These are phyloP conservation scores for Peniophora sp. DNA, from an alignment of 1,284 basidiomycete genomes.

Conservation along the genomic window DNA sequence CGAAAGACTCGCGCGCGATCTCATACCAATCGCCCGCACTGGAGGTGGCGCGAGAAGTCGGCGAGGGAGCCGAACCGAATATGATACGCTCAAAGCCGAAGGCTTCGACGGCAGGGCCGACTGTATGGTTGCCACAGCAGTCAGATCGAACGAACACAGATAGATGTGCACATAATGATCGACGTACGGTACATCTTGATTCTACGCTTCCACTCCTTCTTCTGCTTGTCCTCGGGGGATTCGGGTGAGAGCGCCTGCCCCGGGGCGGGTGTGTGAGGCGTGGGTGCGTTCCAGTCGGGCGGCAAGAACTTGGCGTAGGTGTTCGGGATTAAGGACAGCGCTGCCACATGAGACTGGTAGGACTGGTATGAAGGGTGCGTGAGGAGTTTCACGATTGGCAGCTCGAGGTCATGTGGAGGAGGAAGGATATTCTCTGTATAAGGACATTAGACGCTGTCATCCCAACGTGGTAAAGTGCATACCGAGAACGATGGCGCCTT, in stretches of 20 bases:
- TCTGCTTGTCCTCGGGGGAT: constrained; percentile 41
- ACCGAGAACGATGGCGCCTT: constrained; percentile 69
- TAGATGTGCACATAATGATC: background rate
- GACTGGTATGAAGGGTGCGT: constrained; percentile 65
- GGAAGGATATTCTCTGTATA: constrained; percentile 72
- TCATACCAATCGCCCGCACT: constrained; percentile 72
- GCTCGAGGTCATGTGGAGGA: constrained; percentile 67
- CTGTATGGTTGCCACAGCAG: constrained; percentile 25
- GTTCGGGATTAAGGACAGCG: constrained; percentile 70
- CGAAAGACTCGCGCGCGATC: constrained; percentile 68
- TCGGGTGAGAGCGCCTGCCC: constrained; percentile 21
- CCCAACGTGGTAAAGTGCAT: constrained; percentile 22
- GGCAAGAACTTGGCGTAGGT: constrained; percentile 75
- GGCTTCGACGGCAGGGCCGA: constrained; percentile 68
- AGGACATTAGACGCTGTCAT: constrained; percentile 5
- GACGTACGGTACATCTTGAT: constrained; percentile 86
- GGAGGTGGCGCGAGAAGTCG: constrained; percentile 34
- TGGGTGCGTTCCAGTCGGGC: constrained; percentile 63
- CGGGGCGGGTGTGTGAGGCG: constrained; percentile 44
- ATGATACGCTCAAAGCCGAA: constrained; percentile 52
- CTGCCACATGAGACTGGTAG: constrained; percentile 68
- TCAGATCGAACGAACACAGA: background rate
- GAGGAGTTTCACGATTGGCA: constrained; percentile 72
- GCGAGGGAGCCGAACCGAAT: constrained; percentile 43
- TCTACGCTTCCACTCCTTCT: constrained; percentile 71